phyloP scores from a whole-genome alignment of 2,329 filamentous ascomycete species.

The Tothia fuscella region DNA sequence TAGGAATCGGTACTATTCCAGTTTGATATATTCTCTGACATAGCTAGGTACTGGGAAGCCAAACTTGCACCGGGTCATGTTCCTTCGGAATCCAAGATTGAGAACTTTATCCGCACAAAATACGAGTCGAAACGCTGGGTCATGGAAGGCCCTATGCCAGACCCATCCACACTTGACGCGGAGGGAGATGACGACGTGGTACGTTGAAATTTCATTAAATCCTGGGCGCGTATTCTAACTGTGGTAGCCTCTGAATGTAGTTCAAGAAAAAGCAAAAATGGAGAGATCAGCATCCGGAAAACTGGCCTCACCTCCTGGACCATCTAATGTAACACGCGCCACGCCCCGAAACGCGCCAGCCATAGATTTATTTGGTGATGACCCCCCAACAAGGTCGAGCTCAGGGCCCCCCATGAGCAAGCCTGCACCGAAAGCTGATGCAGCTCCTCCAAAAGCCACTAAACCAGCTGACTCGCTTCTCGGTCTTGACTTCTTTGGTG shows the following conservation, averaged over 20 bases:
- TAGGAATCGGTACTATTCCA: constrained; percentile 27
- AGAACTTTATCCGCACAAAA: constrained; percentile 99
- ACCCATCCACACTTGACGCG: constrained; percentile 74
- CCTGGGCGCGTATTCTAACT: not conserved
- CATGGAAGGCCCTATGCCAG: constrained; percentile 94
- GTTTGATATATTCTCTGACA: not conserved
- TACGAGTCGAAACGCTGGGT: constrained; percentile 98
- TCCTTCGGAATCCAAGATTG: constrained; percentile 93
- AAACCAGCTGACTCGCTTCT: constrained; percentile 77
- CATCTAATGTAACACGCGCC: constrained; percentile 32
- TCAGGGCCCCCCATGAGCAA: constrained; percentile 55
- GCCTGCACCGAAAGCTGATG: constrained; percentile 53
- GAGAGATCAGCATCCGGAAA: constrained; percentile 47
- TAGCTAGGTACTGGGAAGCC: constrained; percentile 69
- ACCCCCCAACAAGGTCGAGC: constrained; percentile 55
- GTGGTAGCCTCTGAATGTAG: constrained; percentile 48
- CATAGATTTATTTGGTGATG: constrained; percentile 74
- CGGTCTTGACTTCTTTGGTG: constrained; percentile 84
- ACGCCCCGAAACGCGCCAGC: constrained; percentile 34
- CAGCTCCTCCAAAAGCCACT: constrained; percentile 45
- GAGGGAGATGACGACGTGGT: constrained; percentile 76
- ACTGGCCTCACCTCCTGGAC: constrained; percentile 17
- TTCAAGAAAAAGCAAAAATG: constrained; percentile 59
- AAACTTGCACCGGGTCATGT: constrained; percentile 85
- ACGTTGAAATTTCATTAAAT: constrained; percentile 19